Base-by-base conservation (phyloP, 257 asterid genomes). In the Pogostemon cablin region DNA sequence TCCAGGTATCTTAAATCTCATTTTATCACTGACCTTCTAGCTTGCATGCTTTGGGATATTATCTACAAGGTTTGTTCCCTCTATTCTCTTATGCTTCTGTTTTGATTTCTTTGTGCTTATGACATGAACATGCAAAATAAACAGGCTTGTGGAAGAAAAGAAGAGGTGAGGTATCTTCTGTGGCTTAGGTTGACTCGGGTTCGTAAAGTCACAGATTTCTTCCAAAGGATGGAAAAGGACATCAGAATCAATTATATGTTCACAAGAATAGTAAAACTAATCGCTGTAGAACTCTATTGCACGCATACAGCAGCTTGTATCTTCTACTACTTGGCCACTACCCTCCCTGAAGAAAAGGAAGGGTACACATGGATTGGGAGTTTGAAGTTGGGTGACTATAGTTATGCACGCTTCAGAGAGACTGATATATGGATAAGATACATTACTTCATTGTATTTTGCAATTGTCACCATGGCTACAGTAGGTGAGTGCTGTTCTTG, bases 361-460 rank as follows among this genome's bases (percentile, higher is more conserved):
- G 92, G 86, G 12, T 93, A 93, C 55, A 93, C 98, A 64, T 93
- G 98, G 98, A 93, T 93, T 60, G 98, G 98, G 75, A 93, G 96
- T 73, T 83, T 93, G 85, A 80, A 80, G 75, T 69, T 90, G 72
- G 98, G 98, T 15, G 98, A 90, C 66, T 87, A 82, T 56, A 82
- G 86, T 56, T 93, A 87, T 69, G 57, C 92, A 20, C 81, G 74
- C 78, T 93, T 93, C 42, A 82, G 97, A 80, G 97, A 88, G 34
- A 85, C 90, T 34, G 97, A 88, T 75, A 59, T 93, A 15, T 90
- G 96, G 98, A 88, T 70, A 48, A 79, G 96, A 53, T 93, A 93
- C 83, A 81, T 75, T 38, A 93, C 97, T 32, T 93, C 98, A 3
- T 1, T 93, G 81, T 93, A 93, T 58, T 93, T 93, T 63, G 95